Evolutionary conservation across 2,329 filamentous ascomycete genomes (phyloP).

Genomic region (Arthrobotrys megalospora): DNA sequence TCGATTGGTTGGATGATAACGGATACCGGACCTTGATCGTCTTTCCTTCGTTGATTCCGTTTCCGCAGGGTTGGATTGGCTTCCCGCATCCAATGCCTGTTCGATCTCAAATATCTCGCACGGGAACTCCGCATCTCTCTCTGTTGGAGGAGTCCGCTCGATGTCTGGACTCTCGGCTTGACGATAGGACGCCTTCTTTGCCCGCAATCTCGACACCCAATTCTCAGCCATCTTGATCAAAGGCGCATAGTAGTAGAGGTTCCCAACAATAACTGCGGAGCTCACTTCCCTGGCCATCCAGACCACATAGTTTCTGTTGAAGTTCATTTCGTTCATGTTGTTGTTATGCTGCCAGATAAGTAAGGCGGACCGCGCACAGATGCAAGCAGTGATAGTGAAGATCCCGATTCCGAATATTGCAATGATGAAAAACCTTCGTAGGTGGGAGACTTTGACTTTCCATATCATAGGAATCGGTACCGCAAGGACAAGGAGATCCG

Average conservation of each 20-base stretch:
- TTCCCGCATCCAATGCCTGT: conserved; percentile 20
- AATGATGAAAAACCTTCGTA: conserved; percentile 33
- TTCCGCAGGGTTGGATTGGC: conserved; percentile 18
- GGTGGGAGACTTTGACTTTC: conserved; percentile 27
- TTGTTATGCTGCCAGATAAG: conserved; percentile 32
- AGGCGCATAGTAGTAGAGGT: conserved; percentile 50
- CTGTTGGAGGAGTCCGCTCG: conserved; percentile 12
- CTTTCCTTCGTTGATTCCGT: conserved; percentile 27
- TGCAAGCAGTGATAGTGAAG: conserved; percentile 40
- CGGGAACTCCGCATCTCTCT: conserved; percentile 8
- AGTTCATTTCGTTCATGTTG: conserved; percentile 2
- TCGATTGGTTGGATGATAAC: conserved; percentile 34
- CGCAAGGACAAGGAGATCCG: conserved; percentile 28
- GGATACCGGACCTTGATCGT: conserved; percentile 19
- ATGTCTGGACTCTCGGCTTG: conserved; percentile 17
- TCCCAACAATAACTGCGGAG: conserved; percentile 40
- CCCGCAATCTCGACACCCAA: conserved; percentile 25
- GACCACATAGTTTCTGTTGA: conserved; percentile 29
- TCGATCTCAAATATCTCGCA: conserved; percentile 27
- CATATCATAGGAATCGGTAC: conserved; percentile 37
- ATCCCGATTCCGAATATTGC: conserved; percentile 40
- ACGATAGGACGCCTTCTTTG: conserved; percentile 32
- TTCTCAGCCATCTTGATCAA: conserved; percentile 22
- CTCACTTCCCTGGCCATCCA: conserved; percentile 49
- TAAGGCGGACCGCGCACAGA: conserved; percentile 26